These are phyloP conservation scores for Acorus gramineus DNA, from an alignment of 106 monocot species.

Conservation along the genomic window DNA sequence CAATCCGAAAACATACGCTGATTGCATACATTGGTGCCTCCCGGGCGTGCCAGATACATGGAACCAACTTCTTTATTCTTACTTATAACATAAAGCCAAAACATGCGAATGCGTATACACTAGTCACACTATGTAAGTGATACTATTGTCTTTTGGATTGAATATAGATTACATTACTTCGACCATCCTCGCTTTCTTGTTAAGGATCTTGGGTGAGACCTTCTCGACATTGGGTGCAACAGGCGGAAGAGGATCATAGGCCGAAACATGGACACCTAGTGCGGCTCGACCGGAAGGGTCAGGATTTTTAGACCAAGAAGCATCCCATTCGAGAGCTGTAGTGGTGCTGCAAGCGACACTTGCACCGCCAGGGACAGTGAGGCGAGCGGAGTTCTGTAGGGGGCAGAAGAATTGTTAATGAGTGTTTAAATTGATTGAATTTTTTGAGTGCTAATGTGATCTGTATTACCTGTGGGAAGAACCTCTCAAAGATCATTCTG, in stretches of 20 bases:
- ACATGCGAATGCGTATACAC: no score
- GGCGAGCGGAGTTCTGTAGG: slow-evolving; percentile 57
- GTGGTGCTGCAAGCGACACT: slow-evolving; percentile 84
- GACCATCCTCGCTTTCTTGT: slow-evolving; percentile 52
- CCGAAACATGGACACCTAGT: slow-evolving; percentile 52
- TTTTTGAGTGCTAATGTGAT: not conserved
- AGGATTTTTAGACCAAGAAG: slow-evolving; percentile 52
- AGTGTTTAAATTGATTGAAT: not conserved
- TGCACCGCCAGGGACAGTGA: slow-evolving; percentile 60
- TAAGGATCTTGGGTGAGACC: slow-evolving; percentile 15
- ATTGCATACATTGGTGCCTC: slow-evolving; percentile 77
- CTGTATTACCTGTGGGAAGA: slow-evolving; percentile 58
- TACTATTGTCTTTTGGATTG: not conserved
- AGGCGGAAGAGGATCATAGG: slow-evolving; percentile 27
- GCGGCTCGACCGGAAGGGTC: slow-evolving; percentile 79
- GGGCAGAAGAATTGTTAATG: not conserved
- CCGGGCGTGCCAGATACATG: slow-evolving; percentile 72
- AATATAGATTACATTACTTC: slow-evolving; percentile 18
- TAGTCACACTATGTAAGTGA: no score
- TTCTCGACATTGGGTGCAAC: slow-evolving; percentile 16
- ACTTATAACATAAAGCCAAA: slow-evolving; percentile 15
- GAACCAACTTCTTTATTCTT: slow-evolving; percentile 54
- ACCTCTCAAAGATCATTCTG: slow-evolving; percentile 66
- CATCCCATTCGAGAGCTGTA: slow-evolving; percentile 65
- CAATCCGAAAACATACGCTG: slow-evolving; percentile 30